Base-by-base conservation (phyloP, 768 basidiomycete species). In the Auriscalpium microsporum region DNA sequence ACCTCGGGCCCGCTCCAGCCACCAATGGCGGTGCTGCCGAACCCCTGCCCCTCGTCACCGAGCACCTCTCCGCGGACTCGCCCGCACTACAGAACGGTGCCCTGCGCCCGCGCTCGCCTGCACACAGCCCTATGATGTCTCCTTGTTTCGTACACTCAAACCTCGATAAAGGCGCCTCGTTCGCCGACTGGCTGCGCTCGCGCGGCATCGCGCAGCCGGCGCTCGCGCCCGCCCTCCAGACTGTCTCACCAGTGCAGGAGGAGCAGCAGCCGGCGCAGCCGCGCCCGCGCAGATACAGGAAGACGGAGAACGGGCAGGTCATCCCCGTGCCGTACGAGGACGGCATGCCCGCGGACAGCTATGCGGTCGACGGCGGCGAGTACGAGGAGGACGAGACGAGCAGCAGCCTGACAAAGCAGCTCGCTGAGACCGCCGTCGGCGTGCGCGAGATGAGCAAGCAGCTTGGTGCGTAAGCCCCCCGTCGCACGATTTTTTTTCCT, bases 381-480 rank as follows among this genome's bases (percentile, higher is more conserved):
- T 84, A 86, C 33, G 84, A 89, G 21, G 85, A 84, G 46, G 83
- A 81, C 58, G 80, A 79, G 0, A 79, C 81, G 45, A 94, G 85
- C 1, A 79, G 81, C 45, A 94, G 86, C 67, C 71, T 98, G 64
- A 98, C 96, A 7, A 86, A 81, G 66, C 91, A 94, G 62, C 78
- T 99, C 13, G 96, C 95, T 8, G 95, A 95, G 73, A 99, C 96
- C 17, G 96, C 96, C 16, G 90, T 93, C 11, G 89, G 93, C 40
- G 96, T 99, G 10, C 80, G 96, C 48, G 96, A 99, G 72, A 94
- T 97, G 93, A 95, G 93, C 81, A 95, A 95, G 70, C 91, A 95
- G 69, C 84, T 99, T 16, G 96, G 95, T 92, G 63, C 65, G 78
- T 73, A 10, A 37, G 3, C n/a, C 17, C 21, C 33, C 37, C 59